Evolutionary conservation across 768 basidiomycete species (phyloP), one percentile per base, ranked within the genome.

Genomic region (Pulveroboletus frians): DNA sequence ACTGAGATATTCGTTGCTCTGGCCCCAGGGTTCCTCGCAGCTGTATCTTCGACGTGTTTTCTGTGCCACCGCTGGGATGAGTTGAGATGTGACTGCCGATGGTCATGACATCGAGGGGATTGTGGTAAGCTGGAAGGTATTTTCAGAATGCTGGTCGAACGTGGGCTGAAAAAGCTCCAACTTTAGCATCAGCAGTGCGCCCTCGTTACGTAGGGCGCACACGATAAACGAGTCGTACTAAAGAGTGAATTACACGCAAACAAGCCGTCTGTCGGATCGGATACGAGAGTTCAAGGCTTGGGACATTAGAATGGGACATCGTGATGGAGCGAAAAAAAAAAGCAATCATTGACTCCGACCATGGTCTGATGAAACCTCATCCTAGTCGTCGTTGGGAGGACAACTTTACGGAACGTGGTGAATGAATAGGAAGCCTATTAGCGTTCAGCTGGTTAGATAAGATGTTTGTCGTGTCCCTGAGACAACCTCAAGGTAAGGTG

Each of bases 391-490:
- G 57, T 31, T 43, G 42, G 13, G 32, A 39, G 20, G 39, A 27
- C 18, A 59, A 31, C 17, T 51, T 41, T 11, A 47, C 32, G 26
- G 46, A 49, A 41, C 40, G 50, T 15, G 57, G 29, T 1, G 30
- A 26, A 42, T 35, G 5, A 14, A 58, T 46, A 8, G 56, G 46
- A 39, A 59, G 32, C 39, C 15, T 14, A 64, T 44, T 9, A 59
- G 34, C 15, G 41, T 43, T 10, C 34, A 31, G n/a, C n/a, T n/a
- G n/a, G 30, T 56, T 62, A 11, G 59, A 54, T 9, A 66, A 23
- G 30, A 66, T 38, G 27, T 66, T 54, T 15, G 49, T 61, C 64
- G 39, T 38, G 5, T 27, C 38, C 15, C 46, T 30, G 20, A 36
- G 32, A 8, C 20, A 21, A 4, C 9, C 21, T 36, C 5, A 5